Evolutionary conservation across 140 eudicot genomes (phyloP).

Genomic region (Cichorium intybus): DNA sequence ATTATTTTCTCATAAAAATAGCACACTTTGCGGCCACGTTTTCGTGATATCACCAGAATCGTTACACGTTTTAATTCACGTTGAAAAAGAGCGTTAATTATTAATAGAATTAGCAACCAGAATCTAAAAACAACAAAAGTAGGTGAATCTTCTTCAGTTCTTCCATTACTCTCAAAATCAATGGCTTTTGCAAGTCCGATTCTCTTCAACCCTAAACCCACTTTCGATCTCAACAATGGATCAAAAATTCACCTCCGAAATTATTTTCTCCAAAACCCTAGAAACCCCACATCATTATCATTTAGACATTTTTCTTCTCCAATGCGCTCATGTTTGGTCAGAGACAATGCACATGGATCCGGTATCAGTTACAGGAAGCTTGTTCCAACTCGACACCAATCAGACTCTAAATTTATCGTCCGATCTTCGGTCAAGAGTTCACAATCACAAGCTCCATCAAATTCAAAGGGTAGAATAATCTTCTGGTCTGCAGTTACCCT

Average conservation of each 20-base stretch:
- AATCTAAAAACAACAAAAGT: conserved; percentile 1
- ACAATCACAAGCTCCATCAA: conserved; percentile 8
- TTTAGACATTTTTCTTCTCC: background rate
- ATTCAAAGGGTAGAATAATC: conserved; percentile 33
- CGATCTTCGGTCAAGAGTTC: conserved; percentile 6
- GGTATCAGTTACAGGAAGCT: conserved; percentile 22
- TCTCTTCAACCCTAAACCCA: conserved; percentile 15
- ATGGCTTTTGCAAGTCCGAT: conserved; percentile 23
- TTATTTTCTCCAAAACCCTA: conserved; percentile 24
- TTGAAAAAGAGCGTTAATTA: background rate
- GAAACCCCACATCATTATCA: background rate
- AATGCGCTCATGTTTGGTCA: background rate
- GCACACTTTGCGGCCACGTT: conserved; percentile 4
- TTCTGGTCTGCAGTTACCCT: conserved; percentile 59
- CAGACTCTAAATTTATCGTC: conserved; percentile 8
- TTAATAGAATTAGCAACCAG: background rate
- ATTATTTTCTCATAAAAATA: background rate
- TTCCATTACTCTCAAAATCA: background rate
- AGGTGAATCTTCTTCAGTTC: background rate
- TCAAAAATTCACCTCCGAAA: background rate
- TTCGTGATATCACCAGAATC: background rate
- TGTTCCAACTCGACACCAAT: conserved; percentile 5
- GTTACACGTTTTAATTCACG: background rate
- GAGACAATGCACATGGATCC: conserved; percentile 14
- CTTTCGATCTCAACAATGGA: background rate